Base-by-base conservation (phyloP, 148 eudicot species). In the Vaccinium myrtillus region DNA sequence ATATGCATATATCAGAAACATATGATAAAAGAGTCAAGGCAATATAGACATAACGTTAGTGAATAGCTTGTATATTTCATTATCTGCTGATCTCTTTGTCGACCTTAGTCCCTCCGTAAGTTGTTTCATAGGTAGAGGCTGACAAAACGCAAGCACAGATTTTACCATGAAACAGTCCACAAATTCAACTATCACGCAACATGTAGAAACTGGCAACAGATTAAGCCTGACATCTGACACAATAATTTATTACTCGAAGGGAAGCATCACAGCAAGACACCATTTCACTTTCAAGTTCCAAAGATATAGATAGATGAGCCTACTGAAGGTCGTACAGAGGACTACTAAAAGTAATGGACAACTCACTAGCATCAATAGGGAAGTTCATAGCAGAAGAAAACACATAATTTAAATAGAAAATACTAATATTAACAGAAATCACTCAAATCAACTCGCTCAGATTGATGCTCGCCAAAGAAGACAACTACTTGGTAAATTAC, bases 71-170 rank as follows among this genome's bases (percentile, higher is more conserved):
- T 86, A 89, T 86, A 95, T 91, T 51, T 93, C 98, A 78, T 89
- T 59, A 75, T 90, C 94, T 48, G 90, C 95, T 23, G 98, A 87
- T 90, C 90, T 90, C 90, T 92, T 94, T 27, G 88, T 86, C 75
- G 91, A 87, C 87, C 89, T 94, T 21, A 97, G 89, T 84, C 98
- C 96, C 84, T 97, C 99, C 16, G 98, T 90, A 84, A 97, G 94
- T 86, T 89, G 94, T 89, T 92, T 94, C 83, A 97, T 79, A 49
- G 98, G 88, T 51, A 95, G 98, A 82, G 99, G 99, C 99, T 97
- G 94, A 53, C 51, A 77, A 77, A 81, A 76, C 36, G 61, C 43
- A 86, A 86, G 50, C 13, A 54, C 63, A n/a, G 58, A n/a, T 51
- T 51, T 51, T 23, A 46, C 39, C 59, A 84, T 7, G 59, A 77